Evolutionary conservation across 495 filamentous ascomycete genomes (phyloP).

Genomic region (Penicillium argentinense): DNA sequence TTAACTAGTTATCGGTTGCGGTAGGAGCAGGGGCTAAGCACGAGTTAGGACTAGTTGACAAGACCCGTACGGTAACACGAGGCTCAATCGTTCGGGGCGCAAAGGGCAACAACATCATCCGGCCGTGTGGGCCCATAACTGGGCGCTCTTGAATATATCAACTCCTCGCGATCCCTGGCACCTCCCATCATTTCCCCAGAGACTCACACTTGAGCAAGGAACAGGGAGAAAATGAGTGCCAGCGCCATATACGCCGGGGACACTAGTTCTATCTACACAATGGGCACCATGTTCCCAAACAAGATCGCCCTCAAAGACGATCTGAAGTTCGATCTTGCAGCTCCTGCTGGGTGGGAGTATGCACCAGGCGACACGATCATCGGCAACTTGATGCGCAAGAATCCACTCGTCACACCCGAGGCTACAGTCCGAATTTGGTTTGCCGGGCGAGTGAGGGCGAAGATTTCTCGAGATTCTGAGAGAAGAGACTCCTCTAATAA

Average conservation of each 20-base stretch:
- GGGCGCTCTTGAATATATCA: no score
- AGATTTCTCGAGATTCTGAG: background rate
- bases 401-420: background rate
- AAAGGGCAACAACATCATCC: no score
- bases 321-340: background rate
- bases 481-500: background rate
- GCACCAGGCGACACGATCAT: background rate
- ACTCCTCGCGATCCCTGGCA: no score
- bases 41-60: no score
- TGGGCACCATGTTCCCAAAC: background rate
- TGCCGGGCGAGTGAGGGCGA: background rate
- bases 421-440: background rate
- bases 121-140: no score
- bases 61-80: no score
- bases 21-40: no score
- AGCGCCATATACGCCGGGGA: background rate
- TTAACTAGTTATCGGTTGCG: no score
- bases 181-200: no score
- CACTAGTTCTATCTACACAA: background rate
- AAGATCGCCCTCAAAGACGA: background rate
- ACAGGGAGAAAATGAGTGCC: no score
- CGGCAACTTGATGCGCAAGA: background rate
- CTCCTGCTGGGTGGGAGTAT: background rate
- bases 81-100: no score
- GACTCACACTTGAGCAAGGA: no score